These are phyloP conservation scores for Pseudonitzschia multiseries DNA, from an alignment of 108 stramenopile genomes.

Conservation along the genomic window DNA sequence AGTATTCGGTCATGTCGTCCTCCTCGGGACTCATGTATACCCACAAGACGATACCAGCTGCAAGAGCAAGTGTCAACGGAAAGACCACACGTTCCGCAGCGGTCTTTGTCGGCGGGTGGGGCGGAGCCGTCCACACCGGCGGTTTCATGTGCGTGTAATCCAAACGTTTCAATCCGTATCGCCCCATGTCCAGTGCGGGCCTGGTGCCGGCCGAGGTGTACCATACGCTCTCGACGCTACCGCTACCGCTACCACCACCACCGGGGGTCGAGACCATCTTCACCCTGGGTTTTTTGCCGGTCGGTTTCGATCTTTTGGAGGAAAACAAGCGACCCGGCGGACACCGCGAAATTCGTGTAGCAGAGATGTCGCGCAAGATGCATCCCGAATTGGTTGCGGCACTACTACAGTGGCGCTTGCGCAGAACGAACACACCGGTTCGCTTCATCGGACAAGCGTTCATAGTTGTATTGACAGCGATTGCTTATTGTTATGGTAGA, in stretches of 20 bases:
- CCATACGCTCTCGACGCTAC: constrained; percentile 5
- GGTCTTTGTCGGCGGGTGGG: constrained; percentile 39
- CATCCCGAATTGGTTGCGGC: neutral
- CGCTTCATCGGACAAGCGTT: neutral
- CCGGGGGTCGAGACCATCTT: neutral
- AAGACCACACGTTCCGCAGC: constrained; percentile 28
- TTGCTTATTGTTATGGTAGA: no score
- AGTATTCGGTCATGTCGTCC: constrained; percentile 42
- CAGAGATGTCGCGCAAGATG: no score
- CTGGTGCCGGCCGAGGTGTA: constrained; percentile 12
- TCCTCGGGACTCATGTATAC: constrained; percentile 45
- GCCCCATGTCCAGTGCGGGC: constrained; percentile 35
- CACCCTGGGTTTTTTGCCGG: neutral
- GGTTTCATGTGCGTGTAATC: constrained; percentile 30
- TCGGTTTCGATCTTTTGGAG: neutral
- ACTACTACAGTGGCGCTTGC: neutral
- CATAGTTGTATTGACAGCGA: no score
- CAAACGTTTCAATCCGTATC: constrained; percentile 32
- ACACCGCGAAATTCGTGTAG: no score
- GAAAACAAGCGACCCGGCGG: neutral
- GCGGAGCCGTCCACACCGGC: constrained; percentile 37
- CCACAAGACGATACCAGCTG: constrained; percentile 29
- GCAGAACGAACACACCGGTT: neutral
- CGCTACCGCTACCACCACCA: no score
- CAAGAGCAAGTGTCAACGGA: constrained; percentile 16